Evolutionary conservation across 768 basidiomycete species (phyloP), one percentile per base, ranked within the genome.

Genomic region (Strobilomyces dryophilus): DNA sequence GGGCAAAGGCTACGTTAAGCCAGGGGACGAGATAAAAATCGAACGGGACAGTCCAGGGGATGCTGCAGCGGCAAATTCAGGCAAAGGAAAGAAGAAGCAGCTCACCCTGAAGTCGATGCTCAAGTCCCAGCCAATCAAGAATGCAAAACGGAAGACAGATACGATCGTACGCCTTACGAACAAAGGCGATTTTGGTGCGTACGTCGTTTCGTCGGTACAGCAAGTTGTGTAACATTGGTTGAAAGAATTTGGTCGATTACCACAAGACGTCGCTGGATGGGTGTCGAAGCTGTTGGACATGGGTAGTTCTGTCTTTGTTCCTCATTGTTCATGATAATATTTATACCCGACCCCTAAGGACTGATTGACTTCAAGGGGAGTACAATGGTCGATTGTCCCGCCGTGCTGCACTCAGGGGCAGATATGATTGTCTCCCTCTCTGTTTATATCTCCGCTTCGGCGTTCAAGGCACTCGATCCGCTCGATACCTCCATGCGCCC

Each of bases 381-480:
- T 40, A 83, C 82, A 18, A 84, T 93, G 75, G 78, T 89, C 15
- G 91, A 93, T 59, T 91, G 89, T 61, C 89, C 89, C 0, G 70
- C 78, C 35, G 76, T 72, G 48, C 77, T 95, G 5, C 76, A 82
- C 14, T 85, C 88, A 8, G 94, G 92, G 5, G 80, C 81, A 18
- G 84, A 85, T 53, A 77, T 97, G 58, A 82, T 93, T 46, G 76
- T 95, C 20, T 85, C 89, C 5, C 73, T 94, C 18, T 82, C 80
- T 47, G 78, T 89, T 12, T 91, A 84, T 66, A 73, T 95, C 32
- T 79, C 81, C 31, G 70, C 79, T 10, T 69, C 77, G 5, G 92
- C 92, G 4, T 95, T 94, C 71, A 79, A 74, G 50, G 66, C 78
- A 1, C 53, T 70, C 9, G 71, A 75, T 21, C 68, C 71, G 14